Conservation (phyloP, 176 grass and related monocot genomes). For the Musa schizocarpa region DNA sequence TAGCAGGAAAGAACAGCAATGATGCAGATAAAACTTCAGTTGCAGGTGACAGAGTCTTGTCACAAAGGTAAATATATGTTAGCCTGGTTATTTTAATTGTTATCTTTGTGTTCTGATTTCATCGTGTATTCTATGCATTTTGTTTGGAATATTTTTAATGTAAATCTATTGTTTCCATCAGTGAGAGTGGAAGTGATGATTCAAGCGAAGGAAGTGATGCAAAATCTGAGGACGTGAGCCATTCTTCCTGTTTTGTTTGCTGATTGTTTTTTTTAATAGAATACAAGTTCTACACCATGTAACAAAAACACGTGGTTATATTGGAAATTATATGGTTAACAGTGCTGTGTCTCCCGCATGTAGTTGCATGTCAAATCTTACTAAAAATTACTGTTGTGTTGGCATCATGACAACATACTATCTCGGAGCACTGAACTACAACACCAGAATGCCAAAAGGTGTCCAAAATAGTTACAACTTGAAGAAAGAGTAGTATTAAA, state of each 20-base stretch:
- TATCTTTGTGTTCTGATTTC: too few relatives aligned
- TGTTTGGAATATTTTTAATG: not conserved
- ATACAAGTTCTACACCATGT: too few relatives aligned
- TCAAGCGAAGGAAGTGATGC: conserved; percentile 47
- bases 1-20: conserved; percentile 61
- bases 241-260: not conserved
- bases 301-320: too few relatives aligned
- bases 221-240: conserved; percentile 36
- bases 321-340: not conserved
- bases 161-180: conserved; percentile 14
- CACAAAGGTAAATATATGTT: conserved; percentile 47
- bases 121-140: too few relatives aligned
- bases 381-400: too few relatives aligned
- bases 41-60: conserved; percentile 55
- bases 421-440: too few relatives aligned
- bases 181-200: conserved; percentile 46
- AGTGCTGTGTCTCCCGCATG: not conserved
- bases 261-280: not conserved
- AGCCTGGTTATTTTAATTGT: not conserved
- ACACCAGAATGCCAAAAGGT: too few relatives aligned
- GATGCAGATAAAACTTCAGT: conserved; percentile 59
- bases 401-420: too few relatives aligned
- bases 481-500: too few relatives aligned
- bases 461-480: too few relatives aligned
- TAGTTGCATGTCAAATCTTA: too few relatives aligned